Base-by-base conservation (phyloP, 2,329 filamentous ascomycete species). In the Sclerotinia nivalis region DNA sequence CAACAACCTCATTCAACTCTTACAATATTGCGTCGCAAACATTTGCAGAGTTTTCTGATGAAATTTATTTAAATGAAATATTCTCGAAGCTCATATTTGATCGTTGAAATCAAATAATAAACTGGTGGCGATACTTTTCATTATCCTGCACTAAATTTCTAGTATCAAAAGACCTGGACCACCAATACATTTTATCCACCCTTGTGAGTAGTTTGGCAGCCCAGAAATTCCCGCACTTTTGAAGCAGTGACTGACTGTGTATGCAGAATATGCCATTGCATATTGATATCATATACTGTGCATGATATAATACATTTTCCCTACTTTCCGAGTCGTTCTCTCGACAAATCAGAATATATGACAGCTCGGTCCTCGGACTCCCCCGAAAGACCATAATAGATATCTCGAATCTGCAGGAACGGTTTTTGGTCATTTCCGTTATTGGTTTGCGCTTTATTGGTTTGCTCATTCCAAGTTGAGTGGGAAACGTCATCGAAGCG, bases 281-380 rank as follows among this genome's bases (percentile, higher is more conserved):
- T 40, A 13, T 40, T 40, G 34, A 64, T 40, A 52, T 64, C 8
- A 28, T 52, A 64, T 22, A 37, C 20, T 40, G 22, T 28, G 47
- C n/a, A 28, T 64, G 47, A 28, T 20, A 64, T 22, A 22, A 25
- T 15, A 52, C n/a, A 40, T 22, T 22, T 4, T 52, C 22, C 60
- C 60, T 40, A 40, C 13, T 22, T 13, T 4, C 60, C 31, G 60
- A 40, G 40, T 10, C 47, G 1, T 47, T 40, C 47, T 25, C n/a
- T 40, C 61, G 47, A 52, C 47, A 64, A 52, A 64, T 64, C 45
- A 64, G 13, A 20, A 28, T 52, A 64, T 13, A 52, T 40, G 28
- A n/a, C 34, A 8, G 13, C 18, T 40, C n/a, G 47, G 15, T 64
- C 47, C 9, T 40, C 31, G 47, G 47, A 34, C 22, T 64, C 61